phyloP scores from a whole-genome alignment of 2,329 filamentous ascomycete species.

The Trichoderma semiorbis region DNA sequence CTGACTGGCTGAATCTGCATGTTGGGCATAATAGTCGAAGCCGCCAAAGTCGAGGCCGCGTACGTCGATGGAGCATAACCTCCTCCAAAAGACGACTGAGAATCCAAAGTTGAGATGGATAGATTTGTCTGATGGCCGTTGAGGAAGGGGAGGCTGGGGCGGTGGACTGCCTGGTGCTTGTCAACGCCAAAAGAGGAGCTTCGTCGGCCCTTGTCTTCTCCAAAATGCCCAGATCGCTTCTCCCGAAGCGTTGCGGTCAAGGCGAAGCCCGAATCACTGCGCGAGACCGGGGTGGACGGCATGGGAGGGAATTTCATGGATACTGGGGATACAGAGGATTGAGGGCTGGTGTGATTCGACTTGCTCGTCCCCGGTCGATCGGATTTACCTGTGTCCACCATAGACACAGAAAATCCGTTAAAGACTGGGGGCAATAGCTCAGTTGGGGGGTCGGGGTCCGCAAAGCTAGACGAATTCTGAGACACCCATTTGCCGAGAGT shows the following conservation, averaged over 20 bases:
- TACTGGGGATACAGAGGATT: conserved; percentile 68
- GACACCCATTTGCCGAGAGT: conserved; percentile 82
- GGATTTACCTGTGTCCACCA: conserved; percentile 60
- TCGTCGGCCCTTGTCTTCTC: conserved; percentile 72
- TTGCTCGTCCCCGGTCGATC: conserved; percentile 77
- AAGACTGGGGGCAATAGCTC: conserved; percentile 66
- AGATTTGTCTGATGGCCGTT: conserved; percentile 59
- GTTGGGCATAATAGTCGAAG: conserved; percentile 82
- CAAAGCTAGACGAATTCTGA: conserved; percentile 86
- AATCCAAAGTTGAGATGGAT: conserved; percentile 58
- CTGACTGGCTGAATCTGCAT: conserved; percentile 75
- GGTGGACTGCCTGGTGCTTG: conserved; percentile 60
- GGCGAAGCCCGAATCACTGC: conserved; percentile 88
- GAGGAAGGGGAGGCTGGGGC: conserved; percentile 72
- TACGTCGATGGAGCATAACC: conserved; percentile 81
- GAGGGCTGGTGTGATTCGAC: conserved; percentile 60
- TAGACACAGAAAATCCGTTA: conserved; percentile 84
- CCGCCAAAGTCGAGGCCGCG: conserved; percentile 79
- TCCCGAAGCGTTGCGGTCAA: conserved; percentile 82
- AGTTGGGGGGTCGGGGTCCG: conserved; percentile 55
- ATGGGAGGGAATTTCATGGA: conserved; percentile 74
- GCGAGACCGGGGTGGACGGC: conserved; percentile 74
- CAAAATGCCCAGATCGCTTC: conserved; percentile 89
- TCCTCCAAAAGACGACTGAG: conserved; percentile 64
- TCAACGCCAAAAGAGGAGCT: conserved; percentile 92